These are phyloP conservation scores for Cryptosporidium bovis DNA, from an alignment of 169 alveolate species.

Conservation along the genomic window DNA sequence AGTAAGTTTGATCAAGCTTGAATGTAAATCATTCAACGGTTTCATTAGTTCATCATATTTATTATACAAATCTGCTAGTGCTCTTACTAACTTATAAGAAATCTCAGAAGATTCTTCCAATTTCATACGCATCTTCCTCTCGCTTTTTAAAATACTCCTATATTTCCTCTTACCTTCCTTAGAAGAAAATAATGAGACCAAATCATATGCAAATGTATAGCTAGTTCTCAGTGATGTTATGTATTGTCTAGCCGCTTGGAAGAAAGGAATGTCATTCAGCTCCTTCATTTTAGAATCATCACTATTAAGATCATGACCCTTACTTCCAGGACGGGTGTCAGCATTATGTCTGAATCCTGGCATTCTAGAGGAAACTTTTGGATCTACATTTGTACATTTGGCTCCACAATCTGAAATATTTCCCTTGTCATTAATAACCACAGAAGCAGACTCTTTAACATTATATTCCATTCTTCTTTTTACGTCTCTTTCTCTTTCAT, in stretches of 20 bases:
- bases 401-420: neutral
- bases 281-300: too few species aligned
- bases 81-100: neutral
- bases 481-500: neutral
- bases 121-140: neutral
- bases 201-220: neutral
- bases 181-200: neutral
- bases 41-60: conserved; percentile 43
- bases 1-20: neutral
- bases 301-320: too few species aligned
- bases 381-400: too few species aligned
- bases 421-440: neutral
- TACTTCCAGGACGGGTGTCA: too few species aligned
- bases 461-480: conserved; percentile 4
- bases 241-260: conserved; percentile 10
- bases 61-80: neutral
- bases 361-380: too few species aligned
- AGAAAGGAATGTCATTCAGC: conserved; percentile 10
- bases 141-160: conserved; percentile 8
- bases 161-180: conserved; percentile 7
- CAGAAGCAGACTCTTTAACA: too few species aligned
- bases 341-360: too few species aligned
- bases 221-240: neutral
- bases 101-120: neutral
- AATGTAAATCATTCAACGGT: conserved; percentile 24